Base-by-base conservation (phyloP, 148 eudicot genomes). In the Beta vulgaris region DNA sequence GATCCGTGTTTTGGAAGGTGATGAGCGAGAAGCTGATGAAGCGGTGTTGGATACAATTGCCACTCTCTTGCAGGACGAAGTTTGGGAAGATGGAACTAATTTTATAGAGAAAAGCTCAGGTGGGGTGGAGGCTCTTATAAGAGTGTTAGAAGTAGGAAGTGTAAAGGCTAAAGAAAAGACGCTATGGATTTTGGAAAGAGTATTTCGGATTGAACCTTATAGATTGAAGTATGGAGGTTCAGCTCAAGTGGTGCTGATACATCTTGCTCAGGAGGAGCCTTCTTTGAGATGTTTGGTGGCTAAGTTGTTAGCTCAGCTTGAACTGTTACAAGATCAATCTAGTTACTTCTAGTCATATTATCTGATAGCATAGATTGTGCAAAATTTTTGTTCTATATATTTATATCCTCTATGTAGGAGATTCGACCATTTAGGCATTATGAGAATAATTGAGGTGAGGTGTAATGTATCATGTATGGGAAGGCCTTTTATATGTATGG, bases 281-380 rank as follows among this genome's bases (percentile, higher is more conserved):
- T 25, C 53, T 76, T 73, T 95, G 69, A 88, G 85, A 75, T 84
- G 93, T 0, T 60, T 25, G 9, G 84, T 85, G 55, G 98, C 97
- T 46, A 90, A 85, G 80, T 19, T 95, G 54, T 73, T 95, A 82
- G 93, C 93, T 25, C 92, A 89, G 49, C 97, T 95, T 63, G 92
- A 92, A 71, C 79, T 95, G 28, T 74, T 95, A 87, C 98, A 92
- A 75, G 80, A 73, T 40, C 98, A 95, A 72, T 89, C 97, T 60
- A 87, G 85, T 83, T 92, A 92, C 86, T 95, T 95, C 43, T 95
- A 49, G 31, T 39, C 26, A 63, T 62, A 7, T 12, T 6, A 1
- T 51, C 25, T 51, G 57, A 58, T 58, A 58, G 62, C 3, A 58
- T 11, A 58, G 1, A 28, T 25, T 28, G 21, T 58, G 35, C 18